Conservation (phyloP, 768 basidiomycete genomes). For the Imleria badia region DNA sequence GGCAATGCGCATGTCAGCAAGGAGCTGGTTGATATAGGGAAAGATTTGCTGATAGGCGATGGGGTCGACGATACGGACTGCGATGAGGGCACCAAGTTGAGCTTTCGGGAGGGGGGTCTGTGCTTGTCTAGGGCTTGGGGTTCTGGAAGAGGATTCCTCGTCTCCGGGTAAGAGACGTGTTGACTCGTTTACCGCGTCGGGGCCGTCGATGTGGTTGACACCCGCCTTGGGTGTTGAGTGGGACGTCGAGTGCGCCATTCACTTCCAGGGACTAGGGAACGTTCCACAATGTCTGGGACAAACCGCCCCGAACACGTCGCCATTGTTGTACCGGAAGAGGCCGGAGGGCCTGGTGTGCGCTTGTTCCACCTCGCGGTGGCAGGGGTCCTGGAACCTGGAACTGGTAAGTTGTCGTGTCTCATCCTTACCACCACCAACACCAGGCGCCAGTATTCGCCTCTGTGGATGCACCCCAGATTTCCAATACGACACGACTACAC, state of each 20-base stretch:
- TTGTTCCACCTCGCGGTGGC: too few relatives aligned
- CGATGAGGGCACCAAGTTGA: slow-evolving; percentile 42
- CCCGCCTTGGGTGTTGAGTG: not conserved
- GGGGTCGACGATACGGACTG: slow-evolving; percentile 55
- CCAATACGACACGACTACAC: too few relatives aligned
- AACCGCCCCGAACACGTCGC: not conserved
- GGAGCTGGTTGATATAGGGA: slow-evolving; percentile 68
- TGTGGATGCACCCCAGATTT: too few relatives aligned
- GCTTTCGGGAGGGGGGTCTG: slow-evolving; percentile 39
- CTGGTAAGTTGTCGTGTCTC: too few relatives aligned
- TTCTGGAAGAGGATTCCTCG: slow-evolving; percentile 1
- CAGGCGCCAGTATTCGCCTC: too few relatives aligned
- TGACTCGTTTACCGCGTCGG: slow-evolving; percentile 6
- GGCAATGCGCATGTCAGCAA: slow-evolving; percentile 51
- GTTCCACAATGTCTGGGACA: not conserved
- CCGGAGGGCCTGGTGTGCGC: too few relatives aligned
- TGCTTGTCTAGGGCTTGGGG: not conserved
- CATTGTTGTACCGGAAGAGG: too few relatives aligned
- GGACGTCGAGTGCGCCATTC: not conserved
- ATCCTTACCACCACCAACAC: too few relatives aligned
- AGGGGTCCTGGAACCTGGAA: too few relatives aligned
- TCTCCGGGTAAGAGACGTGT: slow-evolving; percentile 15
- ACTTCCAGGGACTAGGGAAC: not conserved
- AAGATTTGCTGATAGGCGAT: slow-evolving; percentile 61
- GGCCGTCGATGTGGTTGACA: not conserved